Evolutionary conservation across 208 protist species (phyloP), one percentile per base, ranked within the genome.

Genomic region (Crithidia expoeki): DNA sequence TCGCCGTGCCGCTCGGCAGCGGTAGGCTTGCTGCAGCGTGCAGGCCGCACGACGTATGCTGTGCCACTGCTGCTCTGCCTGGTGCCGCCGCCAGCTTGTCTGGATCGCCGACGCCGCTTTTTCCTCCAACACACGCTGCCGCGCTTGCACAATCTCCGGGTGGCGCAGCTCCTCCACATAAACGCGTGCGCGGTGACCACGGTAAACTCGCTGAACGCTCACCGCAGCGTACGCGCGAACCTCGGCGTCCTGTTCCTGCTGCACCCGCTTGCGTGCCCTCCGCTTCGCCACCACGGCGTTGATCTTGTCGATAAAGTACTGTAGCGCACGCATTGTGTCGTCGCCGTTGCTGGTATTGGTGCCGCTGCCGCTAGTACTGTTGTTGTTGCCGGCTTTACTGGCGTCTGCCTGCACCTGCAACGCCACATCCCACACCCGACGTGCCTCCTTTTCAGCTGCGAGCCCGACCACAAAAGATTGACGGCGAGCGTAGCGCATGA

Each of bases 121-220:
- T 16, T 68, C 34, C 21, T 33, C 28, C 14, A 23, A 32, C 21
- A 42, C n/a, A 3, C 52, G 64, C 40, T 60, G 33, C 4, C 60
- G 28, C 38, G 61, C 61, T 33, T 58, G 32, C n/a, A 51, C 59
- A 12, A 85, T 68, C 28, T 86, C 82, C 16, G 84, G 84, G 50
- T 84, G 61, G 2, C 80, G 83, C 67, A 88, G 72, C 28, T 72
- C 78, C n/a, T 38, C 28, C 33, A 78, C 70, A 17, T 62, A 60
- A 4, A 53, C 50, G 4, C 90, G 79, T 17, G 60, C 80, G 21
- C 68, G 63, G 57, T 92, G 75, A 21, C 87, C 87, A 49, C 85
- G 86, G 47, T 77, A 86, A 19, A 94, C 50, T 14, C 84, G 80
- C 51, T 91, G 85, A 28, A 96, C 91, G 21, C 56, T 59, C 14